Percentiles rank a stretch among this genome's conserved stretches.
Conservation (phyloP, 139 green algal genomes). For the Volvox africanus region DNA sequence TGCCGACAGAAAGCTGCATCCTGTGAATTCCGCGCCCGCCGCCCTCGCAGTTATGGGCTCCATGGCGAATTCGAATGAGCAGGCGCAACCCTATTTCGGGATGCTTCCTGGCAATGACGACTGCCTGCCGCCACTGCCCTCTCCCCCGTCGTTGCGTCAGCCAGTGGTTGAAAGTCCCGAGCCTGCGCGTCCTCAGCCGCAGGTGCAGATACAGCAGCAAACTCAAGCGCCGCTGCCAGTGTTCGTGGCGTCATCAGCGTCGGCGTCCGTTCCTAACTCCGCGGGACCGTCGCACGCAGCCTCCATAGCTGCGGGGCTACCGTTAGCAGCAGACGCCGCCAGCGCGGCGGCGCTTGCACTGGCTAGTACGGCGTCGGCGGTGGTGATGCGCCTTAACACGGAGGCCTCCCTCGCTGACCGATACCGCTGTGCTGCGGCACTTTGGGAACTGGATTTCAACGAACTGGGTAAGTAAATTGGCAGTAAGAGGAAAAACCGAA, state of each 20-base stretch:
- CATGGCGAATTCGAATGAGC: background rate
- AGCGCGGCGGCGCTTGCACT: background rate
- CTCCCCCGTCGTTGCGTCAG: background rate
- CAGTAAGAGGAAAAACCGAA: no score
- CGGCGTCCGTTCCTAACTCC: background rate
- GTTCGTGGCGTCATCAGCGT: background rate
- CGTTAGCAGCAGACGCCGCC: background rate
- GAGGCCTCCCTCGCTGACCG: constrained; percentile 45
- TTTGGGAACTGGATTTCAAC: constrained; percentile 73
- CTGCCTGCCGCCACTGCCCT: background rate
- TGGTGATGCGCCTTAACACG: constrained; percentile 3
- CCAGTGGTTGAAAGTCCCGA: background rate
- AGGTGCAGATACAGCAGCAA: background rate
- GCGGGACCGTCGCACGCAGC: background rate
- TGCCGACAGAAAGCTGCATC: background rate
- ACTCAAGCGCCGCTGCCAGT: background rate
- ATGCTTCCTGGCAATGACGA: background rate
- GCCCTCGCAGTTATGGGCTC: constrained; percentile 8
- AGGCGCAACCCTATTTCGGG: background rate
- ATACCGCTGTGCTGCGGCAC: constrained; percentile 56
- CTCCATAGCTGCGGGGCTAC: background rate
- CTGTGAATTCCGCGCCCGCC: background rate
- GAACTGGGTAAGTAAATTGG: constrained; percentile 45
- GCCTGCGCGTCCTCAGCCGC: no score
- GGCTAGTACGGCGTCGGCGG: background rate